phyloP scores from a whole-genome alignment of 441 rosid genomes.

The Erysimum cheiri region DNA sequence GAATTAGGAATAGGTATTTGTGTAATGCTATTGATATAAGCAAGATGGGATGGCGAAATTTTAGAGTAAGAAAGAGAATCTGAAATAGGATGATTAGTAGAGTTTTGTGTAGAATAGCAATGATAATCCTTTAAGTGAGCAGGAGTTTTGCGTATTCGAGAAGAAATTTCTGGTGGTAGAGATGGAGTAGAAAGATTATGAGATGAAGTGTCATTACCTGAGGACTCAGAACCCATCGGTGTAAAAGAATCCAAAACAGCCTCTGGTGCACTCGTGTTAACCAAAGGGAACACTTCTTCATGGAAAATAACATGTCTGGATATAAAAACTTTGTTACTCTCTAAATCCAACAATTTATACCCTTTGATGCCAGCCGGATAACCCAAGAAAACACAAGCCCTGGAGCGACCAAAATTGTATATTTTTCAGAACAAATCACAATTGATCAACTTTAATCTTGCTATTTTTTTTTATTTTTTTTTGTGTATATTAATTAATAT shows the following conservation, averaged over 20 bases:
- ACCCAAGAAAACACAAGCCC: not conserved
- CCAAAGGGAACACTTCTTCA: not conserved
- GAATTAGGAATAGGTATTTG: not conserved
- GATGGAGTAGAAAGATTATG: not conserved
- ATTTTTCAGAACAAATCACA: too few species aligned
- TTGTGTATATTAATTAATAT: too few species aligned
- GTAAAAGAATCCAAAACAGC: not conserved
- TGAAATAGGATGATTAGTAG: not conserved
- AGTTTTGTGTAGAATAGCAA: not conserved
- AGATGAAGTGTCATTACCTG: too few species aligned
- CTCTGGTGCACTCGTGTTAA: not conserved
- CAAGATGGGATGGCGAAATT: not conserved
- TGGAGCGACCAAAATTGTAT: too few species aligned
- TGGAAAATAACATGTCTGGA: not conserved
- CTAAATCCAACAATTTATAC: not conserved
- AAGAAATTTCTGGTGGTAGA: not conserved
- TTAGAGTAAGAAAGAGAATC: not conserved
- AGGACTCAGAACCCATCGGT: not conserved
- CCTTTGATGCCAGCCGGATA: not conserved
- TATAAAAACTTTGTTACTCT: not conserved
- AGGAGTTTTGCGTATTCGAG: not conserved
- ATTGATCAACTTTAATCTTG: too few species aligned
- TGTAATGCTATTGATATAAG: not conserved
- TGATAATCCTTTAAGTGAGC: not conserved
- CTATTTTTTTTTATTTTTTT: too few species aligned